Conservation (phyloP, 2,329 filamentous ascomycete species). For the Nigrospora osmanthi region DNA sequence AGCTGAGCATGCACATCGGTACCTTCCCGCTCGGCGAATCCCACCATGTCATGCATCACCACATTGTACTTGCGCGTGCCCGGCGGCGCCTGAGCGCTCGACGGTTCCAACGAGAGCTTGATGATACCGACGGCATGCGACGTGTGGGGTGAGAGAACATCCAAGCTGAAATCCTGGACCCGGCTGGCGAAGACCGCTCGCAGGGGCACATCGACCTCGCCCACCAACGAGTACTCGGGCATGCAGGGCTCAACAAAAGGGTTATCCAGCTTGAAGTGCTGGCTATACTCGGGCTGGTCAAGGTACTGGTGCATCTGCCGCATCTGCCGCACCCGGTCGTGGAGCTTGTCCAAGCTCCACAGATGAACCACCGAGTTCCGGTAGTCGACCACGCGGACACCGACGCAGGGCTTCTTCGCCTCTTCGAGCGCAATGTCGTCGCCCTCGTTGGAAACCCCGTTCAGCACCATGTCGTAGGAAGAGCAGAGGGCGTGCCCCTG, state of each 20-base stretch:
- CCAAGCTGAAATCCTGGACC: slow-evolving; percentile 88
- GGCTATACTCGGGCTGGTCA: slow-evolving; percentile 87
- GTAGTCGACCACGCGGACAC: slow-evolving; percentile 85
- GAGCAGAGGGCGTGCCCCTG: slow-evolving; percentile 82
- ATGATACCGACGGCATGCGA: slow-evolving; percentile 86
- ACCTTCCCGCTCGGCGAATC: slow-evolving; percentile 91
- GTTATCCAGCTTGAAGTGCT: slow-evolving; percentile 87
- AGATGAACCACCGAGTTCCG: slow-evolving; percentile 77
- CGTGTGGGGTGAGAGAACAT: slow-evolving; percentile 88
- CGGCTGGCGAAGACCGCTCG: slow-evolving; percentile 89
- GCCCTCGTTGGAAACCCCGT: slow-evolving; percentile 80
- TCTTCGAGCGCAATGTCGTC: slow-evolving; percentile 74
- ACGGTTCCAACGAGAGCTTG: slow-evolving; percentile 85
- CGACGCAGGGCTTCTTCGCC: slow-evolving; percentile 82
- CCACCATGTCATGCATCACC: slow-evolving; percentile 92
- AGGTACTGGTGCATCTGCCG: slow-evolving; percentile 95
- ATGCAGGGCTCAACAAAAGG: slow-evolving; percentile 88
- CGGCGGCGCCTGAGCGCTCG: slow-evolving; percentile 82
- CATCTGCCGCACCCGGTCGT: slow-evolving; percentile 83
- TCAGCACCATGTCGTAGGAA: slow-evolving; percentile 93
- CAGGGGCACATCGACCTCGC: slow-evolving; percentile 87
- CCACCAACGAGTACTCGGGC: slow-evolving; percentile 85
- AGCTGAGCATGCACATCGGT: slow-evolving; percentile 93
- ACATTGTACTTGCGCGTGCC: slow-evolving; percentile 97
- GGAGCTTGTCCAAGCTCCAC: slow-evolving; percentile 91